Conservation (phyloP, 75 land plant genomes). For the Cryptomeria japonica region DNA sequence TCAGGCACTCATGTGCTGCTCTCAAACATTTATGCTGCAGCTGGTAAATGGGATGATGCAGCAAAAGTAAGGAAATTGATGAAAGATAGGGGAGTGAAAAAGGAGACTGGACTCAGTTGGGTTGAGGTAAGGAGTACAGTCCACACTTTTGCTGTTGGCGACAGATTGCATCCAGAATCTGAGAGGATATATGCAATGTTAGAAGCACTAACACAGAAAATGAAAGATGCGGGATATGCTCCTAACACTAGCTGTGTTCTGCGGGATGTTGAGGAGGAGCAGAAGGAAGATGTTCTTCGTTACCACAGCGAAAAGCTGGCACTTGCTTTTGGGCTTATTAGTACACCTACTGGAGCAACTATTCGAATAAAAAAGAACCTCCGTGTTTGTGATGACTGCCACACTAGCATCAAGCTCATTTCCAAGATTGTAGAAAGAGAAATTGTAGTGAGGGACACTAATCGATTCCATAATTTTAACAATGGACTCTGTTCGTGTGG, state of each 20-base stretch:
- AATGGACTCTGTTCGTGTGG: constrained; percentile 60
- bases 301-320: constrained; percentile 75
- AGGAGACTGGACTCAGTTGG: constrained; percentile 77
- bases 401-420: constrained; percentile 59
- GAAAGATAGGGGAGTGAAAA: constrained; percentile 51
- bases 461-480: constrained; percentile 62
- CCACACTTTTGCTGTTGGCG: constrained; percentile 55
- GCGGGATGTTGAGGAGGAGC: constrained; percentile 45
- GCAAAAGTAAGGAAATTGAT: constrained; percentile 57
- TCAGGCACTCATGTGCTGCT: constrained; percentile 56
- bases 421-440: constrained; percentile 48
- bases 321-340: constrained; percentile 55
- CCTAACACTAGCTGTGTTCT: constrained; percentile 58
- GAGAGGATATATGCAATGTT: constrained; percentile 48
- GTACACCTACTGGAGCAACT: constrained; percentile 43
- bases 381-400: constrained; percentile 70
- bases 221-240: constrained; percentile 61
- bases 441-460: constrained; percentile 61
- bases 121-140: constrained; percentile 56
- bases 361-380: constrained; percentile 71
- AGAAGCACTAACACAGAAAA: constrained; percentile 43
- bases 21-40: constrained; percentile 65
- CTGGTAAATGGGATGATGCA: constrained; percentile 51
- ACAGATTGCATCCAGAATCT: constrained; percentile 27
- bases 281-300: constrained; percentile 38